A percentile compares a stretch with the other conserved stretches of the same genome.
Conservation (phyloP, 805 yeast species). For the Candida schatavii region DNA sequence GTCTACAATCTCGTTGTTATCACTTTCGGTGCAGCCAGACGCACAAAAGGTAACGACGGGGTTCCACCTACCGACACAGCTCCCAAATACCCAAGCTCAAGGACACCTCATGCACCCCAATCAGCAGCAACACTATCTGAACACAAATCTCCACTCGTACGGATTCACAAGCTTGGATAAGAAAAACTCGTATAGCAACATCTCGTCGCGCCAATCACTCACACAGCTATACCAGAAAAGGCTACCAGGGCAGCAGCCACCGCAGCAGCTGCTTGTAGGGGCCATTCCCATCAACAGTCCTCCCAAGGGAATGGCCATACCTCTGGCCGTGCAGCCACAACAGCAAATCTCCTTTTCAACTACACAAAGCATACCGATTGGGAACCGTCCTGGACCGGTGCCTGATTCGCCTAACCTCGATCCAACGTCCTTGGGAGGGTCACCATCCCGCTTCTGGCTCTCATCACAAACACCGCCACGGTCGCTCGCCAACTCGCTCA, state of each 20-base stretch:
- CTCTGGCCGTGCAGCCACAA: background rate
- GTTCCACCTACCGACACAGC: constrained; percentile 1
- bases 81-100: background rate
- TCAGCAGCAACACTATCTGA: background rate
- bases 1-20: constrained; percentile 38
- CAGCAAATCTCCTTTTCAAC: constrained; percentile 6
- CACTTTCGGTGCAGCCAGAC: constrained; percentile 24
- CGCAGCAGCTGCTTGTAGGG: background rate
- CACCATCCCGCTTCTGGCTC: constrained; percentile 55
- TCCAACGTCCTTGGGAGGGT: constrained; percentile 52
- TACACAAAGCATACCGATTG: constrained; percentile 30
- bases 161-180: background rate
- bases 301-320: background rate
- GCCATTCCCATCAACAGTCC: background rate
- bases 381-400: constrained; percentile 12
- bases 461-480: constrained; percentile 53
- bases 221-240: constrained; percentile 5
- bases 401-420: constrained; percentile 54
- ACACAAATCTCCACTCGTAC: background rate
- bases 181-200: constrained; percentile 5
- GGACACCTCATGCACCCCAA: background rate
- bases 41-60: constrained; percentile 3
- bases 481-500: constrained; percentile 21
- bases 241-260: background rate
- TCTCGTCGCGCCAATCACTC: constrained; percentile 8